phyloP scores from a whole-genome alignment of 2,329 filamentous ascomycete genomes.

The Talaromyces atroroseus region DNA sequence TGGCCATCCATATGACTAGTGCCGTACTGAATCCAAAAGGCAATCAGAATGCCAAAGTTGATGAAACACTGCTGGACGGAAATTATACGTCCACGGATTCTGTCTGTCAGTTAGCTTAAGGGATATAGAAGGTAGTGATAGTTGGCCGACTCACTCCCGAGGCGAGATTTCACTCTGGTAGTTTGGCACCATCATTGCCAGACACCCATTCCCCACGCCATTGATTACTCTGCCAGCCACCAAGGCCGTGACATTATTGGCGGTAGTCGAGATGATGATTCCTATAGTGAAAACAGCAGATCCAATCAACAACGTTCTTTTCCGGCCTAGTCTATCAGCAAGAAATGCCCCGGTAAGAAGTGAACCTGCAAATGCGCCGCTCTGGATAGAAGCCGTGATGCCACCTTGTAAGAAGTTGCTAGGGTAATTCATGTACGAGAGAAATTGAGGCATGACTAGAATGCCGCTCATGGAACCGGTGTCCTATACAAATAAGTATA shows the following conservation, averaged over 20 bases:
- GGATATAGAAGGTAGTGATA: background rate
- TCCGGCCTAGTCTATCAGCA: conserved; percentile 42
- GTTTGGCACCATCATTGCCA: conserved; percentile 21
- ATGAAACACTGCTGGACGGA: conserved; percentile 22
- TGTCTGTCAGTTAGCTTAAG: background rate
- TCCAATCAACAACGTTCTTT: conserved; percentile 39
- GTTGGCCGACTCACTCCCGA: conserved; percentile 11
- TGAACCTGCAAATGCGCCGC: conserved; percentile 45
- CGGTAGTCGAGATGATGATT: conserved; percentile 23
- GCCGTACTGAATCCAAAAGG: conserved; percentile 16
- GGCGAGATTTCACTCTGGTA: conserved; percentile 19
- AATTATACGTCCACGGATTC: conserved; percentile 21
- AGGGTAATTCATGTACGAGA: conserved; percentile 22
- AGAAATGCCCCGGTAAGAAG: conserved; percentile 41
- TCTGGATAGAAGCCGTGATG: conserved; percentile 47
- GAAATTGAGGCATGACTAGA: conserved; percentile 21
- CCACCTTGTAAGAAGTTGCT: conserved; percentile 23
- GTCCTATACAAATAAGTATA: conserved; percentile 9
- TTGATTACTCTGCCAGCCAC: conserved; percentile 29
- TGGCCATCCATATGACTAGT: conserved; percentile 6
- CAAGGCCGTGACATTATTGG: conserved; percentile 24
- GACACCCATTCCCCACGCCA: conserved; percentile 23
- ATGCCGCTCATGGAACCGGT: conserved; percentile 22
- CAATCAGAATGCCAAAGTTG: conserved; percentile 25
- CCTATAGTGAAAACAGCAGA: conserved; percentile 45